Percentiles rank a stretch among this genome's conserved stretches.
Conservation (phyloP, 768 basidiomycete genomes). For the Epithele typhae region DNA sequence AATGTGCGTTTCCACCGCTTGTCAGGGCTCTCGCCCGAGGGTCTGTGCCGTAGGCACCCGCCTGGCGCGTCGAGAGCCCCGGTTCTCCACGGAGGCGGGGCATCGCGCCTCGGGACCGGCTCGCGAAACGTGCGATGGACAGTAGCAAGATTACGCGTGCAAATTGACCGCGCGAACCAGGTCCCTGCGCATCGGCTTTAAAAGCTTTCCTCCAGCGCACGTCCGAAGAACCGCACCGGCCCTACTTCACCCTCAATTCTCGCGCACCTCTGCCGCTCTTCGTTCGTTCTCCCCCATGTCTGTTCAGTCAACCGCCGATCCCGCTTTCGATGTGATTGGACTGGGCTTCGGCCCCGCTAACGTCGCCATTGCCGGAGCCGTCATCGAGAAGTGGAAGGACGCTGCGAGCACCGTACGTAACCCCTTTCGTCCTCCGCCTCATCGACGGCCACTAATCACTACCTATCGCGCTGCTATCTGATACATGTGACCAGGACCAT, state of each 20-base stretch:
- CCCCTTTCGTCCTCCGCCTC: neutral
- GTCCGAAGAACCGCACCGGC: constrained; percentile 3
- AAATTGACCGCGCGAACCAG: constrained; percentile 2
- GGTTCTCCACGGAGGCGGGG: no score
- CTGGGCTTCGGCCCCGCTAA: constrained; percentile 53
- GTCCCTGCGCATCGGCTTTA: constrained; percentile 6
- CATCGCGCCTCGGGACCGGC: no score
- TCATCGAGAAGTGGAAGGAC: constrained; percentile 38
- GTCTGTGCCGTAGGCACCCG: no score
- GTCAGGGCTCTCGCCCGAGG: no score
- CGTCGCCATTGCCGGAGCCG: constrained; percentile 45
- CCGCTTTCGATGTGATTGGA: constrained; percentile 41
- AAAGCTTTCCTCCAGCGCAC: constrained; percentile 4
- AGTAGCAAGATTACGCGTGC: constrained; percentile 3
- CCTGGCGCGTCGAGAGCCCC: no score
- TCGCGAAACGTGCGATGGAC: neutral
- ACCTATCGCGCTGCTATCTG: neutral
- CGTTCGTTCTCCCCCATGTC: constrained; percentile 12
- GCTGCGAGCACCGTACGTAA: constrained; percentile 10
- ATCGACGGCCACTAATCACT: no score
- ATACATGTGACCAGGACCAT: constrained; percentile 7
- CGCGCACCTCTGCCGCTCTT: neutral
- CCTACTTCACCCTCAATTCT: constrained; percentile 9
- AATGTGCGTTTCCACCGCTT: no score
- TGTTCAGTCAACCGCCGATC: neutral